phyloP scores from a whole-genome alignment of 2,329 filamentous ascomycete species.

The Hypomyces perniciosus region DNA sequence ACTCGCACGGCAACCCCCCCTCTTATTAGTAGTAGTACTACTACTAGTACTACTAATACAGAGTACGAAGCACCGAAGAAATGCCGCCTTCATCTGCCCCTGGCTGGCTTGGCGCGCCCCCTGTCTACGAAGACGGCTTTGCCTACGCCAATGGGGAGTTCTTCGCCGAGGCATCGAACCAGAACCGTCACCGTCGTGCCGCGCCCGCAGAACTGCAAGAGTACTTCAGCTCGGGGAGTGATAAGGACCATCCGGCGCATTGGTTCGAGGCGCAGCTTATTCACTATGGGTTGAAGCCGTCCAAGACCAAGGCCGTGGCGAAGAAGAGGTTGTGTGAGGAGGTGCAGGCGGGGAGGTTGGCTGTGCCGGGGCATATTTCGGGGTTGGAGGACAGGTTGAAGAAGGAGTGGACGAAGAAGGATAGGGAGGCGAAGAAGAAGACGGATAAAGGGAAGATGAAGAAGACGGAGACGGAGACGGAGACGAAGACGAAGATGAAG shows the following conservation, averaged over 20 bases:
- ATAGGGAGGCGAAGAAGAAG: slow-evolving; percentile 10
- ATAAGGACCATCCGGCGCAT: slow-evolving; percentile 48
- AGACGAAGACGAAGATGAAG: neutral
- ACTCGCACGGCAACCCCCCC: no score
- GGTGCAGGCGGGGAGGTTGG: slow-evolving; percentile 40
- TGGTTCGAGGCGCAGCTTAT: slow-evolving; percentile 59
- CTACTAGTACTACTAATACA: no score
- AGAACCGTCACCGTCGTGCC: slow-evolving; percentile 41
- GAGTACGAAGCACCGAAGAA: no score
- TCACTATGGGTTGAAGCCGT: slow-evolving; percentile 54
- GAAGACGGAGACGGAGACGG: neutral
- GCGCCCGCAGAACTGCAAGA: slow-evolving; percentile 37
- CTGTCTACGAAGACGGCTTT: slow-evolving; percentile 31
- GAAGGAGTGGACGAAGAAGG: neutral
- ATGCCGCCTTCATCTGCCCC: no score
- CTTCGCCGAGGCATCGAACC: slow-evolving; percentile 37
- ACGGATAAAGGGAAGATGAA: slow-evolving; percentile 1
- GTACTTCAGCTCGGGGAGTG: slow-evolving; percentile 36
- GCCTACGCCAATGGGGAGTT: slow-evolving; percentile 37
- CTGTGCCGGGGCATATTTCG: slow-evolving; percentile 42
- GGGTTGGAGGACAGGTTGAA: slow-evolving; percentile 41
- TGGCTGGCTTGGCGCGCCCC: slow-evolving; percentile 15
- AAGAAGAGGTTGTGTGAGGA: slow-evolving; percentile 55
- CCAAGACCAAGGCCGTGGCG: slow-evolving; percentile 52
- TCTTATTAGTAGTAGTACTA: no score